Evolutionary conservation across 2,329 filamentous ascomycete genomes (phyloP), one percentile per base, ranked within the genome.

Genomic region (Sclerotinia glacialis): DNA sequence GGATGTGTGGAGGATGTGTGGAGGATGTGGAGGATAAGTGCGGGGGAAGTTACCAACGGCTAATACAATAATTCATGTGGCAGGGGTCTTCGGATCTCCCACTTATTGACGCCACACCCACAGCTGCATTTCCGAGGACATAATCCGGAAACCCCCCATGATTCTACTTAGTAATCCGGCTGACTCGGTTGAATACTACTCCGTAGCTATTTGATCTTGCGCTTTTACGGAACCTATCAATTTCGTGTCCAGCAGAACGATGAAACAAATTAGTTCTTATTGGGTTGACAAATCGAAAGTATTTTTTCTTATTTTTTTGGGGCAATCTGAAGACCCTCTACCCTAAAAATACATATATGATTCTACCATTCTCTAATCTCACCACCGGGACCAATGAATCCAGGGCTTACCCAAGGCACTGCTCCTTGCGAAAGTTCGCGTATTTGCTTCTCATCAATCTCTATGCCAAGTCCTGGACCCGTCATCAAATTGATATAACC

Each of bases 381-480:
- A 0, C 87, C 87, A 69, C 88, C 89, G 0, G 86, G 86, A 0
- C 89, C 89, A 71, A 85, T 83, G 71, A 92, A 92, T 5, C 84
- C 87, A 28, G 88, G 86, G 62, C 80, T 83, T 50, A 84, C 78
- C 90, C 90, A 93, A 1, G 89, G 82, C 69, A 83, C 80, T 0
- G 86, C 83, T 61, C 83, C 82, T 67, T 81, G 79, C 0, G 86
- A 83, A 47, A 89, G 78, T 69, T 81, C 81, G 47, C 88, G 80
- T 11, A 93, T 84, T 74, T 84, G 79, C 37, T 86, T 87, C 77
- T 93, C 90, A 71, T 93, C 86, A 58, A 90, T 79, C 66, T 92
- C 87, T 70, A 92, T 89, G 0, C 89, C 89, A 64, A 92, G 72
- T 0, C 89, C 89, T 0, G 85, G 83, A 0, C 85, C 87, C 1